A percentile compares a stretch with the other conserved stretches of the same genome.
Conservation (phyloP, 345 rosid genomes). For the Citrus unshiu region DNA sequence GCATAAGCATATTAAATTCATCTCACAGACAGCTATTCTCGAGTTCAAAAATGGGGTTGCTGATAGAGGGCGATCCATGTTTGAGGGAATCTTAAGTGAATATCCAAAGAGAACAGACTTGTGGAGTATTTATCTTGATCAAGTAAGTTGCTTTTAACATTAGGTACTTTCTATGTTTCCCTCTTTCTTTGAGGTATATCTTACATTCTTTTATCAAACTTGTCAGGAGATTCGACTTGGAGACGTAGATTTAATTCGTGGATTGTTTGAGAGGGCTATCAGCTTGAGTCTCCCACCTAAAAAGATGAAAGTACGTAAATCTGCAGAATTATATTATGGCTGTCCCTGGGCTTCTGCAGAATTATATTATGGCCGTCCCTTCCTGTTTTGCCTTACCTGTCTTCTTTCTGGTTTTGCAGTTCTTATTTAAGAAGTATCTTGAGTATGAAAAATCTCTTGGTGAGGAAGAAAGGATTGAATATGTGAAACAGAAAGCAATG, state of each 20-base stretch:
- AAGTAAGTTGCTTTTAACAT: constrained; percentile 38
- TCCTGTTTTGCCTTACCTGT: neutral
- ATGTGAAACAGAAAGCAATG: constrained; percentile 81
- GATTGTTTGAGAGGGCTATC: constrained; percentile 83
- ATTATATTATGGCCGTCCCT: neutral
- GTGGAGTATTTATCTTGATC: constrained; percentile 96
- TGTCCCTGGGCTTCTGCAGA: neutral
- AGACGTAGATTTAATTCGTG: constrained; percentile 59
- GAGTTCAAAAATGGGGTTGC: constrained; percentile 90
- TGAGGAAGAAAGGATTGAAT: constrained; percentile 56
- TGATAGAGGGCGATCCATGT: constrained; percentile 82
- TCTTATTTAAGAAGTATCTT: constrained; percentile 85
- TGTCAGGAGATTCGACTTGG: constrained; percentile 79
- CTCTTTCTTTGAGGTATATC: neutral
- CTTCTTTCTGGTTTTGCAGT: constrained; percentile 40
- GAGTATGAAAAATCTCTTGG: constrained; percentile 64
- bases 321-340: too few relatives aligned
- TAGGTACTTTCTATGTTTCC: neutral
- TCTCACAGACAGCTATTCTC: constrained; percentile 77
- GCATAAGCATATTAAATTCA: constrained; percentile 80
- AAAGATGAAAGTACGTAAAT: constrained; percentile 67
- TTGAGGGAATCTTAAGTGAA: constrained; percentile 81
- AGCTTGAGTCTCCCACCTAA: constrained; percentile 82
- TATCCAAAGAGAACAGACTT: constrained; percentile 94
- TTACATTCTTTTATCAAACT: constrained; percentile 9